These are phyloP conservation scores for Populus euphratica DNA, from an alignment of 345 rosid genomes.

Conservation along the genomic window DNA sequence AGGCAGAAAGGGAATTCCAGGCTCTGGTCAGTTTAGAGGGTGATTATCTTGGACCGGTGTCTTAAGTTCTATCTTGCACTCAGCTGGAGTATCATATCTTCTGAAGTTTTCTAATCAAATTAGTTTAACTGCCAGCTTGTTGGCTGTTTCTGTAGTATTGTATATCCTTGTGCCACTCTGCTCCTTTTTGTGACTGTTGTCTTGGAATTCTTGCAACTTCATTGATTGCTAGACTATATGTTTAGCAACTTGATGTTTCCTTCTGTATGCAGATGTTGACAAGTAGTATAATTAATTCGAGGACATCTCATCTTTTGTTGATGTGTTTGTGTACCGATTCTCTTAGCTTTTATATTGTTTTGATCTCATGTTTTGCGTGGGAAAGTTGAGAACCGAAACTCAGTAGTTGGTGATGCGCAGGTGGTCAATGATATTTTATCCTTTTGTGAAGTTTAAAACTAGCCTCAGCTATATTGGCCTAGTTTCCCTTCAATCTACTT, in stretches of 20 bases:
- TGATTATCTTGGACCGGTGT: slow-evolving; percentile 65
- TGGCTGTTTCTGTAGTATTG: neutral
- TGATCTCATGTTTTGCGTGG: neutral
- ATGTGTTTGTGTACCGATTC: neutral
- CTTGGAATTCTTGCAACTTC: neutral
- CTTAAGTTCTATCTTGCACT: neutral
- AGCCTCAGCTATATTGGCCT: neutral
- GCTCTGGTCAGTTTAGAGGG: slow-evolving; percentile 79
- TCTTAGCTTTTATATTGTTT: neutral
- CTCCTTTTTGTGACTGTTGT: neutral
- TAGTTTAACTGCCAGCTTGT: neutral
- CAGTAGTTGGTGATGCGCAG: neutral
- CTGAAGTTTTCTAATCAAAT: neutral
- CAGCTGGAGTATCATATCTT: neutral
- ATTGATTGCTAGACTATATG: neutral
- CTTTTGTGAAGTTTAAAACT: neutral
- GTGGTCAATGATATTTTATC: neutral
- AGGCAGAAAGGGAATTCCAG: slow-evolving; percentile 79
- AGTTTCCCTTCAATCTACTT: neutral
- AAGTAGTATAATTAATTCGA: too few species aligned
- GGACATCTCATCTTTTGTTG: neutral
- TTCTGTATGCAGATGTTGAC: neutral
- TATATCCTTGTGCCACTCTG: neutral
- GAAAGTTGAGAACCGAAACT: neutral
- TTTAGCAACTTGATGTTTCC: neutral